These are phyloP conservation scores for Apiospora phragmitis DNA, from an alignment of 2,329 filamentous ascomycete genomes.

Conservation along the genomic window DNA sequence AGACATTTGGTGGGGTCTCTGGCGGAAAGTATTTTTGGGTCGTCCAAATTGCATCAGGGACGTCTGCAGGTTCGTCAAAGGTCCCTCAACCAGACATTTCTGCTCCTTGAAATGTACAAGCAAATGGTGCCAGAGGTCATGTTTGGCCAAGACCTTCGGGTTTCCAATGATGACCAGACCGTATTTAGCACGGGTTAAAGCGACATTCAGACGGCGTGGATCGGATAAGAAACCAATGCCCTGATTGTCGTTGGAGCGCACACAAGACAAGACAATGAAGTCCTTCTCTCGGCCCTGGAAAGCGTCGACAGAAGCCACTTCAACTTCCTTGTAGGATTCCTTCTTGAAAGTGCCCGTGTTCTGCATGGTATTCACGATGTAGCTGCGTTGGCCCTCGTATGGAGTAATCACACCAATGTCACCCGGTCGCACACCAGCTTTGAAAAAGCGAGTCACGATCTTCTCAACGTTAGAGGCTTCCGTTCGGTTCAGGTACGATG, in stretches of 20 bases:
- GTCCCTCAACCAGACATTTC: slow-evolving; percentile 94
- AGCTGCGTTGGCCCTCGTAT: slow-evolving; percentile 97
- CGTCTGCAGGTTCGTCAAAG: slow-evolving; percentile 91
- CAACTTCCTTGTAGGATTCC: slow-evolving; percentile 97
- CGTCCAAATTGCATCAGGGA: slow-evolving; percentile 93
- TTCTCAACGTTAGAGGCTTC: slow-evolving; percentile 98
- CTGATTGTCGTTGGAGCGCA: slow-evolving; percentile 97
- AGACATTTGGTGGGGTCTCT: slow-evolving; percentile 74
- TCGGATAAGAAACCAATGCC: slow-evolving; percentile 99
- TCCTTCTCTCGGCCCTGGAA: slow-evolving; percentile 99
- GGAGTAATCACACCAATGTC: slow-evolving; percentile 98
- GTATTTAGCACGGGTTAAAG: slow-evolving; percentile 94
- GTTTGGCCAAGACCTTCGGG: slow-evolving; percentile 95
- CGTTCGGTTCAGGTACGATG: slow-evolving; percentile 95
- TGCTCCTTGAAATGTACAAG: slow-evolving; percentile 95
- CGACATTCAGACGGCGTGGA: slow-evolving; percentile 94
- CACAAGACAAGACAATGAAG: slow-evolving; percentile 96
- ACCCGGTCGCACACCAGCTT: slow-evolving; percentile 89
- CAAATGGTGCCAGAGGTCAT: slow-evolving; percentile 95
- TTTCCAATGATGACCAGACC: slow-evolving; percentile 96
- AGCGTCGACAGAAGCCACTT: slow-evolving; percentile 96
- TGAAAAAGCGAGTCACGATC: slow-evolving; percentile 97
- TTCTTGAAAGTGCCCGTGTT: slow-evolving; percentile 97
- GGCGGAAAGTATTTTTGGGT: slow-evolving; percentile 89
- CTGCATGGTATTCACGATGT: slow-evolving; percentile 99